These are phyloP conservation scores for Aspergillus saccharolyticus DNA, from an alignment of 495 filamentous ascomycete genomes.

Conservation along the genomic window DNA sequence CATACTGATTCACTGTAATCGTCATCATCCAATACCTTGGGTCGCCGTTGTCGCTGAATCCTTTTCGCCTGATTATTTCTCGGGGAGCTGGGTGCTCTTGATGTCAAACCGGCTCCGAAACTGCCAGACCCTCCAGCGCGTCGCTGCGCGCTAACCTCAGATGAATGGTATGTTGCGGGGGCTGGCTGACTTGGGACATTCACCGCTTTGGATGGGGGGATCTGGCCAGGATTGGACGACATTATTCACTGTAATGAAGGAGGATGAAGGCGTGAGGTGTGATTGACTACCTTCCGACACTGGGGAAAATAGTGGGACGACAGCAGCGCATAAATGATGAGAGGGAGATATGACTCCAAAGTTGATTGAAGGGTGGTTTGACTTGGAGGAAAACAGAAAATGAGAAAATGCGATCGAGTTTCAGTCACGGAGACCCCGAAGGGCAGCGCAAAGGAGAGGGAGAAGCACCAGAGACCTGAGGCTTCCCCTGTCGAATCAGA, in stretches of 20 bases:
- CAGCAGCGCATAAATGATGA: slow-evolving; percentile 1
- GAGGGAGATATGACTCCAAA: neutral
- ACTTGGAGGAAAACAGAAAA: neutral
- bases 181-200: slow-evolving; percentile 35
- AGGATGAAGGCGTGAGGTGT: neutral
- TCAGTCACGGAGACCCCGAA: slow-evolving; percentile 12
- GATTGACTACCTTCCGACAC: slow-evolving; percentile 3
- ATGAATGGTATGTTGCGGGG: slow-evolving; percentile 36
- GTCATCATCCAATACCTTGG: slow-evolving; percentile 66
- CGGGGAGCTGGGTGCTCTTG: slow-evolving; percentile 45
- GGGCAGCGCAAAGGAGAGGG: slow-evolving; percentile 12
- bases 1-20: slow-evolving; percentile 74
- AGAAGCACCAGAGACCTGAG: slow-evolving; percentile 16
- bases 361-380: neutral
- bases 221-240: slow-evolving; percentile 46
- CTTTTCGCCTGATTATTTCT: slow-evolving; percentile 70
- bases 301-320: neutral
- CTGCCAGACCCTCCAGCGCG: slow-evolving; percentile 60
- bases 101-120: slow-evolving; percentile 54
- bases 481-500: slow-evolving; percentile 15
- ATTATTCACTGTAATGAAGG: slow-evolving; percentile 26
- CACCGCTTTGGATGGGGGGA: slow-evolving; percentile 40
- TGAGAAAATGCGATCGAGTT: slow-evolving; percentile 3
- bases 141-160: slow-evolving; percentile 54
- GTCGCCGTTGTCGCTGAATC: slow-evolving; percentile 58